phyloP scores from a whole-genome alignment of 768 basidiomycete species.

The Rhizopogon roseolus region DNA sequence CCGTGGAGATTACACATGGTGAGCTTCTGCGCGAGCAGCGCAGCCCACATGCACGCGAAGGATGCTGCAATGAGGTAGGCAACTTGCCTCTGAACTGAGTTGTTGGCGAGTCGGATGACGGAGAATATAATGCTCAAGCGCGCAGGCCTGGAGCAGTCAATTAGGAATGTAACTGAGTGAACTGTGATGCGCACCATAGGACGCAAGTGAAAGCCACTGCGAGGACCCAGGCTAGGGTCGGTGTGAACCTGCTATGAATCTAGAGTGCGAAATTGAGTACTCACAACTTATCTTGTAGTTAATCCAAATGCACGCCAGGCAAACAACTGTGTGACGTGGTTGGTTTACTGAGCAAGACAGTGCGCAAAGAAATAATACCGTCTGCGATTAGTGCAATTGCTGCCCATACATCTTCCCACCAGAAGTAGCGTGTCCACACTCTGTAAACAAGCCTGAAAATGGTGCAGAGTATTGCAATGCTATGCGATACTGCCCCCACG shows the following conservation, averaged over 20 bases:
- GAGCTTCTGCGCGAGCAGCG: conserved; percentile 11
- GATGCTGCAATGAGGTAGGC: conserved; percentile 4
- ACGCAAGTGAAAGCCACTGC: conserved; percentile 12
- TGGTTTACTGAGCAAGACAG: neutral
- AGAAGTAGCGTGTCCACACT: conserved; percentile 14
- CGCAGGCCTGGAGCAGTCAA: conserved; percentile 10
- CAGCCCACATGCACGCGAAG: conserved; percentile 22
- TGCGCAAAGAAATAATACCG: neutral
- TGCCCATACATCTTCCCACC: conserved; percentile 27
- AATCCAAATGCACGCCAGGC: conserved; percentile 9
- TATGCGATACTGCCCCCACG: conserved; percentile 11
- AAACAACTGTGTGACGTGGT: neutral
- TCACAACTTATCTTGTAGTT: conserved; percentile 1
- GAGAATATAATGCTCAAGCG: conserved; percentile 21
- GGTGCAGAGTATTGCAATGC: conserved; percentile 18
- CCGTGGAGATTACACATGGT: neutral
- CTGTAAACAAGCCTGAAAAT: conserved; percentile 18
- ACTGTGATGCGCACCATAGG: conserved; percentile 11
- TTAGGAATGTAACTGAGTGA: neutral
- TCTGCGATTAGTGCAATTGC: conserved; percentile 18
- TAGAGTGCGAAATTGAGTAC: neutral
- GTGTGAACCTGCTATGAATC: neutral
- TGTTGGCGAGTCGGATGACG: conserved; percentile 13
- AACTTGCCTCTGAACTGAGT: conserved; percentile 3
- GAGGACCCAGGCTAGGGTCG: conserved; percentile 8